A percentile compares a stretch with the other conserved stretches of the same genome.
phyloP scores from a whole-genome alignment of 352 stramenopile species.

The Pythium coloratum region DNA sequence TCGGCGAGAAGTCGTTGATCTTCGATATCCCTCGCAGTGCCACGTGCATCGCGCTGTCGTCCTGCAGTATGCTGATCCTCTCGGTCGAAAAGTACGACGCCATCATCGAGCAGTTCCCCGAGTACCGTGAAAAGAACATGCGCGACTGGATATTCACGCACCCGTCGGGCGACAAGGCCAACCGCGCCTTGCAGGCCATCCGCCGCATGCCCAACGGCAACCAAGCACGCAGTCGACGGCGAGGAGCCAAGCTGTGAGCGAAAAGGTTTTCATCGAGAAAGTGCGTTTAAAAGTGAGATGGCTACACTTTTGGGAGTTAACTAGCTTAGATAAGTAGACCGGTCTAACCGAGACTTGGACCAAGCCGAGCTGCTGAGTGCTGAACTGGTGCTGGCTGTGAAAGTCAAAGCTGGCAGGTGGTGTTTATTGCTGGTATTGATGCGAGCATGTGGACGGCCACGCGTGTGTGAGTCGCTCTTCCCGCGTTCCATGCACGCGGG shows the following conservation, averaged over 20 bases:
- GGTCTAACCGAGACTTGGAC: not conserved
- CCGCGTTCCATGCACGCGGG: not conserved
- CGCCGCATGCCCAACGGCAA: not conserved
- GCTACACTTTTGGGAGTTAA: not conserved
- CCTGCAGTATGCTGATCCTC: slow-evolving; percentile 46
- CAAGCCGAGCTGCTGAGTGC: slow-evolving; percentile 40
- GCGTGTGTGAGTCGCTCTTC: slow-evolving; percentile 7
- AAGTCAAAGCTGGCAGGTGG: not conserved
- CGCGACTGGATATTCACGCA: slow-evolving; percentile 32
- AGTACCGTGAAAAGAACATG: slow-evolving; percentile 44
- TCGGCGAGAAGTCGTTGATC: slow-evolving; percentile 51
- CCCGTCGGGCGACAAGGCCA: not conserved
- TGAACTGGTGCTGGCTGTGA: slow-evolving; percentile 36
- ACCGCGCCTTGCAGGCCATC: slow-evolving; percentile 10
- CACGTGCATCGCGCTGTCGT: slow-evolving; percentile 45
- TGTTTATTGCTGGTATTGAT: not conserved
- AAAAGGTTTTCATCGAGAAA: not conserved
- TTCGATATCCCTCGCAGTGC: slow-evolving; percentile 42
- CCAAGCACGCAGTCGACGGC: not conserved
- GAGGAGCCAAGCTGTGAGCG: not conserved
- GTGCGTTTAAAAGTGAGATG: not conserved
- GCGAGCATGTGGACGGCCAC: not conserved
- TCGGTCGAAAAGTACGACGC: slow-evolving; percentile 43
- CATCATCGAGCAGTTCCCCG: slow-evolving; percentile 44
- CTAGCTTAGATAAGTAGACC: not conserved